Evolutionary conservation across 106 monocot genomes (phyloP).

Genomic region (Phalaenopsis equestris): DNA sequence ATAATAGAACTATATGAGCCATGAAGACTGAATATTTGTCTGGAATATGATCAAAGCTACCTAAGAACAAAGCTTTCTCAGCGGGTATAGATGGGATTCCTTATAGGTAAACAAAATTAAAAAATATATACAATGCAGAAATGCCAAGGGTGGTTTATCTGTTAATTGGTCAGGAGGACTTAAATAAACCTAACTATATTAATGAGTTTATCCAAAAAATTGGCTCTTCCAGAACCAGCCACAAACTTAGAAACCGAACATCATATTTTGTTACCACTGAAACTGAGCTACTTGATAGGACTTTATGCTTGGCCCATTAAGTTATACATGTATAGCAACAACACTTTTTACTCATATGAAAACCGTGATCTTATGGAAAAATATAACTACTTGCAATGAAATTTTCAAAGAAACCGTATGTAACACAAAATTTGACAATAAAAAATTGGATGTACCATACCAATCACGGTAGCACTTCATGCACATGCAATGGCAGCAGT

Average conservation of each 20-base stretch:
- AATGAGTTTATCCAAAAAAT: too few relatives aligned
- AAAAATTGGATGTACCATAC: slow-evolving; percentile 19
- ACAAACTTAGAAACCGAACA: not conserved
- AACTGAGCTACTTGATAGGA: not conserved
- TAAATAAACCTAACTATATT: too few relatives aligned
- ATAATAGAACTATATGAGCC: too few relatives aligned
- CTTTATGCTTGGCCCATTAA: not conserved
- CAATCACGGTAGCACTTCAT: slow-evolving; percentile 75
- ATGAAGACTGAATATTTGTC: too few relatives aligned
- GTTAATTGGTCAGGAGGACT: too few relatives aligned
- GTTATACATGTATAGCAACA: not conserved
- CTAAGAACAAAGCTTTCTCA: too few relatives aligned
- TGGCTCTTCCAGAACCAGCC: too few relatives aligned
- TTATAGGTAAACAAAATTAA: too few relatives aligned
- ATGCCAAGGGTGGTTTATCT: too few relatives aligned
- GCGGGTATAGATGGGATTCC: too few relatives aligned
- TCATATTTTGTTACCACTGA: not conserved
- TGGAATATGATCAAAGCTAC: too few relatives aligned
- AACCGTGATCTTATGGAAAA: not conserved
- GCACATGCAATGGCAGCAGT: slow-evolving; percentile 79
- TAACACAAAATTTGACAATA: not conserved
- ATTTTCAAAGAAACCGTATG: not conserved
- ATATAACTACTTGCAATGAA: not conserved
- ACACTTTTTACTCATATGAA: not conserved
- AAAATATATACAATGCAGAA: too few relatives aligned